Base-by-base conservation (phyloP, 768 basidiomycete species). In the Pleurotus tuber-regium region DNA sequence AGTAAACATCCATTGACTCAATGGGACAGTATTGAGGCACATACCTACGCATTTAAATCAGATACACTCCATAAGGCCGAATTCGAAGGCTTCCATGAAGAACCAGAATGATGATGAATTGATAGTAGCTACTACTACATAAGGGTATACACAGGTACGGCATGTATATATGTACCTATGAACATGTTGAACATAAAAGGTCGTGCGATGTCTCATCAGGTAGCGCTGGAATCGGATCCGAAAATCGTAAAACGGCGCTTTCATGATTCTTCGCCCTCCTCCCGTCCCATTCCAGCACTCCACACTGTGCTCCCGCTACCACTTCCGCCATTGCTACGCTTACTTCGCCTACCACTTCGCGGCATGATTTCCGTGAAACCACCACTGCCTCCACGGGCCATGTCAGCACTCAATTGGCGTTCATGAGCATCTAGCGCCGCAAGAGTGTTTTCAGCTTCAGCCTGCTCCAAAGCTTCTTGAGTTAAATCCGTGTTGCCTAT, bases 371-470 rank as follows among this genome's bases (percentile, higher is more conserved):
- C 92, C 1, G 92, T 93, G 66, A 90, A 92, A 12, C 90, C 89
- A 35, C 87, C 75, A 21, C 73, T 68, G 2, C 72, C 75, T 1
- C 92, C 93, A 59, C 84, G 86, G 9, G 88, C 84, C 49, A 94
- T 79, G 62, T 91, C 89, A 4, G 76, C 82, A 50, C 84, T 84
- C 36, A 90, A 72, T 46, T 70, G 74, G 28, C 82, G 81, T 62
- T 96, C 92, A 49, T 86, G 84, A 16, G 84, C 84, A 63, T 94
- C 92, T 21, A 92, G 72, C n/a, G 81, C 84, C 7, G 84, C 86
- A 16, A 95, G 71, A 2, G 82, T 78, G 57, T 82, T 86, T 65
- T 87, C 81, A 1, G 87, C 92, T 66, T 91, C 86, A 2, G 80
- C 87, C 52, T 84, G 89, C 65, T 86, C 85, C 52, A 92, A 71